These are phyloP conservation scores for Exophiala aquamarina DNA, from an alignment of 2,329 filamentous ascomycete species.

Conservation along the genomic window DNA sequence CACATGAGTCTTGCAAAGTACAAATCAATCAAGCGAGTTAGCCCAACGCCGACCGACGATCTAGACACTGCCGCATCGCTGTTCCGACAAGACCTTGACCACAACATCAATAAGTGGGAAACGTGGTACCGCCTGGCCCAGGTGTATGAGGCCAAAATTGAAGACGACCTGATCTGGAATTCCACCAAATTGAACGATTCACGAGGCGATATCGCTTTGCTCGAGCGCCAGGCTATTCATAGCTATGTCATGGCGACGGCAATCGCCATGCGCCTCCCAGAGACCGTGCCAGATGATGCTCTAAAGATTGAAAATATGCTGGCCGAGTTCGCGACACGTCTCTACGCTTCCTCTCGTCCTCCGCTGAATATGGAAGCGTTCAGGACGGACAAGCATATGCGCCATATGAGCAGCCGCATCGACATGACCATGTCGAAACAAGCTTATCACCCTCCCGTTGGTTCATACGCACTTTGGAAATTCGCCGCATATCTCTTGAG, in stretches of 20 bases:
- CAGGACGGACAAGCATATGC: constrained; percentile 59
- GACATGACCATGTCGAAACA: constrained; percentile 55
- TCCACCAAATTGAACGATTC: constrained; percentile 90
- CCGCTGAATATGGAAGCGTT: constrained; percentile 70
- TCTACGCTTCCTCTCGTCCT: constrained; percentile 68
- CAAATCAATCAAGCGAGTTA: constrained; percentile 73
- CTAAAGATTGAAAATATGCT: constrained; percentile 65
- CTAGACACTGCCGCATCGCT: constrained; percentile 78
- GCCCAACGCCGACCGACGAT: constrained; percentile 77
- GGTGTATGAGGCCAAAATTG: constrained; percentile 82
- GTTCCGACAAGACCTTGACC: constrained; percentile 78
- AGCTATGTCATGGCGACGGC: constrained; percentile 73
- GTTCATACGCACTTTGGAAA: constrained; percentile 63
- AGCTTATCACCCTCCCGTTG: constrained; percentile 57
- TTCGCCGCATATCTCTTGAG: constrained; percentile 63
- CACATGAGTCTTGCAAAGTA: constrained; percentile 88
- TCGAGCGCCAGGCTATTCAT: constrained; percentile 79
- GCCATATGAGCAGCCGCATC: constrained; percentile 58
- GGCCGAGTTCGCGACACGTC: constrained; percentile 65
- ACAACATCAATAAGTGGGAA: constrained; percentile 80
- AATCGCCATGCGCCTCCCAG: constrained; percentile 57
- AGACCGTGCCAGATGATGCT: constrained; percentile 53
- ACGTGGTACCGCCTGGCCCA: constrained; percentile 87
- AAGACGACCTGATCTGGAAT: constrained; percentile 84
- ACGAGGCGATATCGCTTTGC: constrained; percentile 68